These are phyloP conservation scores for Phytophthora pisi DNA, from an alignment of 352 stramenopile genomes.

Conservation along the genomic window DNA sequence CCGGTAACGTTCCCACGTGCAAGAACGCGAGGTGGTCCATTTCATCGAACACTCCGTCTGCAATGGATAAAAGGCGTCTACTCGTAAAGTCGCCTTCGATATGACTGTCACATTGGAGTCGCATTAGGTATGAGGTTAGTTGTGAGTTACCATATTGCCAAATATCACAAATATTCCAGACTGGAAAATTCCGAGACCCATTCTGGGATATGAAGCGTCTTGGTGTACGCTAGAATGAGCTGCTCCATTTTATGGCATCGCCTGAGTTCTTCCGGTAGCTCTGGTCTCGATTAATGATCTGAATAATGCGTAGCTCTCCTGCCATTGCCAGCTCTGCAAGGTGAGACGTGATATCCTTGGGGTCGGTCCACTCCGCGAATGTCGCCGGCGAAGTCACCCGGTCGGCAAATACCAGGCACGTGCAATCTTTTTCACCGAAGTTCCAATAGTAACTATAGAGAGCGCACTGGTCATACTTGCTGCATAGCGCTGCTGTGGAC, in stretches of 20 bases:
- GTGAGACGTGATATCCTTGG: conserved; percentile 33
- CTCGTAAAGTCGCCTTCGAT: conserved; percentile 47
- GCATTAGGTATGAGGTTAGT: neutral
- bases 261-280: conserved; percentile 40
- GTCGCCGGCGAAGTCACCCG: conserved; percentile 30
- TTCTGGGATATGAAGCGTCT: conserved; percentile 29
- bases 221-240: conserved; percentile 43
- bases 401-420: conserved; percentile 51
- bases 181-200: conserved; percentile 37
- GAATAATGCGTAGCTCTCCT: conserved; percentile 47
- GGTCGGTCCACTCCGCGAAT: conserved; percentile 44
- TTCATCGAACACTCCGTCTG: conserved; percentile 37
- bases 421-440: conserved; percentile 32
- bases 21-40: conserved; percentile 49
- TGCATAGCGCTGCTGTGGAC: conserved; percentile 26
- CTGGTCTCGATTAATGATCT: conserved; percentile 49
- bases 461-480: conserved; percentile 45
- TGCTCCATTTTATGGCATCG: conserved; percentile 40
- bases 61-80: conserved; percentile 30
- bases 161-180: conserved; percentile 41
- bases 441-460: conserved; percentile 55
- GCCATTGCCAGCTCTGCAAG: conserved; percentile 34
- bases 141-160: neutral
- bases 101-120: conserved; percentile 15
- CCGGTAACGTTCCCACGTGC: conserved; percentile 41